Conservation (phyloP, 805 yeast species). For the Metschnikowia chrysomelidarum region DNA sequence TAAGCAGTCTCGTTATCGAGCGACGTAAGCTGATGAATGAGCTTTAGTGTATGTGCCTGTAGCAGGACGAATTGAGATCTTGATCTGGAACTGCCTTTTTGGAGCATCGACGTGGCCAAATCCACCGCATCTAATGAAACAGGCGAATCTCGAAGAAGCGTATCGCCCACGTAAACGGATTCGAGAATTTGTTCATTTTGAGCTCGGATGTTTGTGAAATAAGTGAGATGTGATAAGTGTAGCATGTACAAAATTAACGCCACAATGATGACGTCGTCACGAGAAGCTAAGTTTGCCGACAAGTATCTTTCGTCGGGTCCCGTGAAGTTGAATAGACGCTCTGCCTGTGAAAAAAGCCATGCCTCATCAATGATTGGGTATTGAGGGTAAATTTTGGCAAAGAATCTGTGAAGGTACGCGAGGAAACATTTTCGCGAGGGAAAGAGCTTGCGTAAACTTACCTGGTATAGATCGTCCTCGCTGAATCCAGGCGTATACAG, state of each 20-base stretch:
- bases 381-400: constrained; percentile 17
- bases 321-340: constrained; percentile 9
- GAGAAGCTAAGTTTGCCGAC: constrained; percentile 11
- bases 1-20: constrained; percentile 18
- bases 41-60: constrained; percentile 20
- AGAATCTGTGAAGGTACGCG: constrained; percentile 16
- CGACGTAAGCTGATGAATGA: constrained; percentile 13
- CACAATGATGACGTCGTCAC: constrained; percentile 16
- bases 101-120: constrained; percentile 17
- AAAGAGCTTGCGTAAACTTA: constrained; percentile 10
- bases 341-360: constrained; percentile 9
- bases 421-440: constrained; percentile 12
- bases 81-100: constrained; percentile 10
- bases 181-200: constrained; percentile 13
- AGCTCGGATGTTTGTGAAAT: constrained; percentile 14
- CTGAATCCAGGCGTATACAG: constrained; percentile 6
- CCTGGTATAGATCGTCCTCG: constrained; percentile 11
- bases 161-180: constrained; percentile 8
- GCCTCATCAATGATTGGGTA: constrained; percentile 19
- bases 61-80: constrained; percentile 16
- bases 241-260: constrained; percentile 18
- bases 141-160: constrained; percentile 13
- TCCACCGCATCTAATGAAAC: constrained; percentile 16
- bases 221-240: constrained; percentile 18
- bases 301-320: constrained; percentile 4